Conservation (phyloP, 1,284 basidiomycete species). For the Ceratobasidium sp. region DNA sequence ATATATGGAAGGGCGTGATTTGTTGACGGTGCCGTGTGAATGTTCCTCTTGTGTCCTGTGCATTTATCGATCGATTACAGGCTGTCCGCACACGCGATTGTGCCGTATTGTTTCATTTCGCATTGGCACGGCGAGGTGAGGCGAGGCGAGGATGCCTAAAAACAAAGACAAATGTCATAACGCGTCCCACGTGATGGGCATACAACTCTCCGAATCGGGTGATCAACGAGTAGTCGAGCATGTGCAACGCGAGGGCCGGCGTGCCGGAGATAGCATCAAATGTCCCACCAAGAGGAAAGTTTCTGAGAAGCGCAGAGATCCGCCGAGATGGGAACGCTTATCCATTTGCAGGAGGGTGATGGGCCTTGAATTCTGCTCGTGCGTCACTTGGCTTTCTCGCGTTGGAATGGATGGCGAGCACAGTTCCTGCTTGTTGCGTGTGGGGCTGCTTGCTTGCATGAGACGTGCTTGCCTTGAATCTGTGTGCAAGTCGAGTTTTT, state of each 20-base stretch:
- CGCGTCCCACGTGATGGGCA: constrained; percentile 14
- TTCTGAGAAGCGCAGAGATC: neutral
- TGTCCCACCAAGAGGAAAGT: neutral
- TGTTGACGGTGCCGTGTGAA: neutral
- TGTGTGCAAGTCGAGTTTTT: neutral
- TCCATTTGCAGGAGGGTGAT: constrained; percentile 33
- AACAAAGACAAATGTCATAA: neutral
- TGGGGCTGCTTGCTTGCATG: neutral
- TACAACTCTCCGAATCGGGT: neutral
- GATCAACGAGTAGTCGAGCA: neutral
- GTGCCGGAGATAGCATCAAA: constrained; percentile 14
- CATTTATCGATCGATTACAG: neutral
- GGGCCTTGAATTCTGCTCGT: neutral
- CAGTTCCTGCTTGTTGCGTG: neutral
- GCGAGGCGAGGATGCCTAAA: neutral
- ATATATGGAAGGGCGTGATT: constrained; percentile 13
- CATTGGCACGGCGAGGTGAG: neutral
- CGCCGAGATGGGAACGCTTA: neutral
- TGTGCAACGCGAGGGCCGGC: neutral
- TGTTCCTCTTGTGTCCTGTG: neutral
- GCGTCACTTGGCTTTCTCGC: neutral
- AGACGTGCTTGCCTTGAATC: neutral
- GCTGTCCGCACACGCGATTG: neutral
- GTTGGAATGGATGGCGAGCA: constrained; percentile 12
- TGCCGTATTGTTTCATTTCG: constrained; percentile 12